phyloP scores from a whole-genome alignment of 2,329 filamentous ascomycete species.

The Penicillium sp. region DNA sequence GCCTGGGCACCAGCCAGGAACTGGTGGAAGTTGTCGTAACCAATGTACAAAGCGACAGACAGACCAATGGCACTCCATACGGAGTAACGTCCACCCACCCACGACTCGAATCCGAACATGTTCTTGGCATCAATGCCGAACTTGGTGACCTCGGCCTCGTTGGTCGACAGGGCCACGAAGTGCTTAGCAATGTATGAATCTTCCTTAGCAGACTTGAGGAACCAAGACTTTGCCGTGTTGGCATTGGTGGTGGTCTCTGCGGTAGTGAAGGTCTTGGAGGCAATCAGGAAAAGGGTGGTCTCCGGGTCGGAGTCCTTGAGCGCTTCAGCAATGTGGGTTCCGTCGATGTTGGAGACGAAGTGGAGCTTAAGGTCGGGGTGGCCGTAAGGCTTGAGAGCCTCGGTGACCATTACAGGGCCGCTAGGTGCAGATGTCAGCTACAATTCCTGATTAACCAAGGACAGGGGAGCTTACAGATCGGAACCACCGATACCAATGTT shows the following conservation, averaged over 20 bases:
- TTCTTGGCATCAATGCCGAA: slow-evolving; percentile 98
- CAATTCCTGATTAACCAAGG: background rate
- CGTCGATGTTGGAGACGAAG: slow-evolving; percentile 99
- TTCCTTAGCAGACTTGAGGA: slow-evolving; percentile 82
- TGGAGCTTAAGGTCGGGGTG: slow-evolving; percentile 83
- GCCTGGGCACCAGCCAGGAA: slow-evolving; percentile 92
- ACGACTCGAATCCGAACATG: slow-evolving; percentile 99
- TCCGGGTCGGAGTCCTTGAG: slow-evolving; percentile 86
- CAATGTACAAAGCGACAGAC: slow-evolving; percentile 90
- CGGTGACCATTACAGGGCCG: slow-evolving; percentile 97
- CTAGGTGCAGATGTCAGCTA: slow-evolving; percentile 48
- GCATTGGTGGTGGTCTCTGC: slow-evolving; percentile 97
- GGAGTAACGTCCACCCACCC: slow-evolving; percentile 97
- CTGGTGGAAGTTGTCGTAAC: slow-evolving; percentile 95
- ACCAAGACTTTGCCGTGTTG: slow-evolving; percentile 96
- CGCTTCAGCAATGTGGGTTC: slow-evolving; percentile 95
- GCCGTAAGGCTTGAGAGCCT: slow-evolving; percentile 93
- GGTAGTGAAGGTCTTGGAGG: slow-evolving; percentile 99
- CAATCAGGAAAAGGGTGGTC: slow-evolving; percentile 97
- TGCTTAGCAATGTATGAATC: slow-evolving; percentile 82
- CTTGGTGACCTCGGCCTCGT: slow-evolving; percentile 91
- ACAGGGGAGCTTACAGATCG: slow-evolving; percentile 71
- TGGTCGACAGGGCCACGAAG: slow-evolving; percentile 97
- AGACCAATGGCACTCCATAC: slow-evolving; percentile 98
- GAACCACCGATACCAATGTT: slow-evolving; percentile 98